Percentiles rank a stretch among this genome's conserved stretches.
These are phyloP conservation scores for Hevea brasiliensis DNA, from an alignment of 345 rosid species.

Conservation along the genomic window DNA sequence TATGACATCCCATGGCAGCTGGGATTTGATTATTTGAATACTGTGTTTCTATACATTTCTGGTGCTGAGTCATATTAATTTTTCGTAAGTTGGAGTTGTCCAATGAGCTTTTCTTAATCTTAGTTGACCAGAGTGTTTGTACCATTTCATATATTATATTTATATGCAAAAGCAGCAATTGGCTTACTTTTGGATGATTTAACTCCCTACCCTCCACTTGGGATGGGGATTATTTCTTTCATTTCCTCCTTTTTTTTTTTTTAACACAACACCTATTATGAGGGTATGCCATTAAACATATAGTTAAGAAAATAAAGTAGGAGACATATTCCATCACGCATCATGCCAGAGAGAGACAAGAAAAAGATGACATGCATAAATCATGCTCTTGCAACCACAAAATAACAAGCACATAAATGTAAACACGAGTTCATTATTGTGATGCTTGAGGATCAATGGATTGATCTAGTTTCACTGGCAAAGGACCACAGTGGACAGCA, in stretches of 20 bases:
- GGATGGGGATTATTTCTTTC: no score
- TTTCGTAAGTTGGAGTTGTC: neutral
- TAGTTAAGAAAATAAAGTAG: neutral
- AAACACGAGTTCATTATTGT: slow-evolving; percentile 1
- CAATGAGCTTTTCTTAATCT: neutral
- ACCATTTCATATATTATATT: no score
- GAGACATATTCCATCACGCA: neutral
- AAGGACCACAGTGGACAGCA: slow-evolving; percentile 54
- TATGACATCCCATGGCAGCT: no score
- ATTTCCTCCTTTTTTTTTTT: no score
- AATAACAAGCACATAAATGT: neutral
- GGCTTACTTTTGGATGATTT: no score
- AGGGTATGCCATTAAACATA: no score
- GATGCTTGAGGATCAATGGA: neutral
- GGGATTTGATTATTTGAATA: neutral
- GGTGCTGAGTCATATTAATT: neutral
- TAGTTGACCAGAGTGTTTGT: neutral
- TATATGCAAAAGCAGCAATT: no score
- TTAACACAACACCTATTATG: no score
- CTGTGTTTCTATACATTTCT: neutral
- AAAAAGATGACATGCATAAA: neutral
- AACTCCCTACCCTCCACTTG: no score
- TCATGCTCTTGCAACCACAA: slow-evolving; percentile 13
- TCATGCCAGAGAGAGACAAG: slow-evolving; percentile 1
- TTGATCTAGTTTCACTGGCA: slow-evolving; percentile 40